Percentiles rank a stretch among this genome's conserved stretches.
These are phyloP conservation scores for Chrysanthemum makinoi DNA, from an alignment of 129 eudicot species.

Conservation along the genomic window DNA sequence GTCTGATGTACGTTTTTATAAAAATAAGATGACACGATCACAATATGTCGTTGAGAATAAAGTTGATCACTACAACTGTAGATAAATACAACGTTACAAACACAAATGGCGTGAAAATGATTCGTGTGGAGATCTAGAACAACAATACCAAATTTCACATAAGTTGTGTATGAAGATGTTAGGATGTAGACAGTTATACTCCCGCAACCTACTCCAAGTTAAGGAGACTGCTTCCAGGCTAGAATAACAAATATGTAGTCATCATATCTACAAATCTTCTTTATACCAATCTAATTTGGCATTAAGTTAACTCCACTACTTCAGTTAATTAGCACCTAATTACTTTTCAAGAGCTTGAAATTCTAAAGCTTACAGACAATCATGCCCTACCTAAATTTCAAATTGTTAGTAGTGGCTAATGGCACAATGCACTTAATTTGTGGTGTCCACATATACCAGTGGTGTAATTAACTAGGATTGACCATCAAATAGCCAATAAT, in stretches of 20 bases:
- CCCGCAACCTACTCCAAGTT: neutral
- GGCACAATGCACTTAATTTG: slow-evolving; percentile 5
- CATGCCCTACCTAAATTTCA: slow-evolving; percentile 6
- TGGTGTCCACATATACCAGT: slow-evolving; percentile 3
- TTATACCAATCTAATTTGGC: no score
- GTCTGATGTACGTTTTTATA: no score
- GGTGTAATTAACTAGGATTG: neutral
- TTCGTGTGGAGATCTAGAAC: no score
- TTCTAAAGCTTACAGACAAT: neutral
- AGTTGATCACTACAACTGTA: no score
- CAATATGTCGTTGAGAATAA: neutral
- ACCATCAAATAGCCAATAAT: neutral
- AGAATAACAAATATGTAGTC: no score
- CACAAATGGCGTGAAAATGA: neutral
- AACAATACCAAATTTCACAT: no score
- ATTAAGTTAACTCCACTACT: neutral
- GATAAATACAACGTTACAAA: neutral
- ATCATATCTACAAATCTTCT: no score
- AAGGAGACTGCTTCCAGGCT: neutral
- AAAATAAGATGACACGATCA: neutral
- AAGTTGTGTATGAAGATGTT: no score
- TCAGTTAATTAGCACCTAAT: neutral
- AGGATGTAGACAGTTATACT: no score
- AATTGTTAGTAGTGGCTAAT: slow-evolving; percentile 4
- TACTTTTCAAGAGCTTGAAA: neutral